Evolutionary conservation across 2,329 filamentous ascomycete genomes (phyloP), one percentile per base, ranked within the genome.

Genomic region (Cladobotryum protrusum): DNA sequence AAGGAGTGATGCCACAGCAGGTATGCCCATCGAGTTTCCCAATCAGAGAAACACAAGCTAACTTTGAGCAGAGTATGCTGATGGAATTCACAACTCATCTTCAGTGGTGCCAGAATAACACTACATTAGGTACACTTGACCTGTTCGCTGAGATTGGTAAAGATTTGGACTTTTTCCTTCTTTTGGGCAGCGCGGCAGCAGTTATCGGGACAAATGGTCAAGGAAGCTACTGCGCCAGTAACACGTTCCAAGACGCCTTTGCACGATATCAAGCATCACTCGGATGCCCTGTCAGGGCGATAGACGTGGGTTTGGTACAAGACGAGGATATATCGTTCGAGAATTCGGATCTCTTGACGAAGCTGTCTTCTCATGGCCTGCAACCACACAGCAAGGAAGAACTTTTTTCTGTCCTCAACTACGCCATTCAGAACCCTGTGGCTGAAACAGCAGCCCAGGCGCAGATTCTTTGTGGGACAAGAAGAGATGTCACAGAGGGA

Each of bases 111-210:
- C 24, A 19, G 5, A 42, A 42, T 42, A 15, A 18, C 15, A 42
- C 24, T 29, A 9, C 24, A 8, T 29, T 29, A 29, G 24, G 24
- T 29, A 29, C 24, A 29, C 24, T 29, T 8, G 19, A 18, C 7
- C 12, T 42, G 13, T 19, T 44, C 11, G 39, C 39, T 18, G 44
- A 33, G 35, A 33, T 52, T 14, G 37, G 45, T 18, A 33, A 51
- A 3, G n/a, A 34, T 37, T 45, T 52, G 18, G 50, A 52, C 24
- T 52, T 52, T 39, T 52, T 45, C 47, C 35, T 52, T 18, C 18
- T 49, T 3, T 14, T 52, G 12, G 43, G 40, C 15, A 40, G 42
- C 20, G 49, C 50, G 32, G 37, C 46, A 12, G 32, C 45, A 2
- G 24, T 51, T 8, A 40, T 51, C 18, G 49, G 49, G 5, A 7